Conservation (phyloP, 2,329 filamentous ascomycete species). For the Didymosphaeria variabile region DNA sequence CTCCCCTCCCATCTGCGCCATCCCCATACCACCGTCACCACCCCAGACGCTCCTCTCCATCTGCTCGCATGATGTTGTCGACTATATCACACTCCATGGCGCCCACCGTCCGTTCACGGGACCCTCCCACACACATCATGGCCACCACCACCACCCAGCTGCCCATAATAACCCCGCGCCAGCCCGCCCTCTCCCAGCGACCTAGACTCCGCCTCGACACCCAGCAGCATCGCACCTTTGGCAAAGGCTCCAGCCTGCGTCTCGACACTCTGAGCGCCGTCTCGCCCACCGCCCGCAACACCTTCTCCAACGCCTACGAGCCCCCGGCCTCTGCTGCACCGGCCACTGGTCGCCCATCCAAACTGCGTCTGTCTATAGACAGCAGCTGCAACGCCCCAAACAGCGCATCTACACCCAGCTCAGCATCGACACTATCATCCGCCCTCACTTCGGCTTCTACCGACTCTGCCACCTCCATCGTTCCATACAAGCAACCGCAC, state of each 20-base stretch:
- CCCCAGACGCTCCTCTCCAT: slow-evolving; percentile 15
- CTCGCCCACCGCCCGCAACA: slow-evolving; percentile 69
- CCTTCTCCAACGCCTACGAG: slow-evolving; percentile 68
- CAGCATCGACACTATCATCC: slow-evolving; percentile 49
- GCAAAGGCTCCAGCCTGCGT: slow-evolving; percentile 62
- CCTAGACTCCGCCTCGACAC: slow-evolving; percentile 71
- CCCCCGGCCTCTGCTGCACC: slow-evolving; percentile 41
- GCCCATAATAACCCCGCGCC: slow-evolving; percentile 52
- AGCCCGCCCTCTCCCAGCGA: slow-evolving; percentile 47
- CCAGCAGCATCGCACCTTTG: slow-evolving; percentile 59
- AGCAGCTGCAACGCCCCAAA: slow-evolving; percentile 34
- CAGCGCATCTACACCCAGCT: slow-evolving; percentile 44
- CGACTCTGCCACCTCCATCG: slow-evolving; percentile 45
- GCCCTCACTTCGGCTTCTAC: slow-evolving; percentile 52
- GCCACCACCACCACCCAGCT: slow-evolving; percentile 55
- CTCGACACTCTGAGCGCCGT: slow-evolving; percentile 63
- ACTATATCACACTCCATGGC: slow-evolving; percentile 45
- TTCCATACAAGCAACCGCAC: slow-evolving; percentile 58
- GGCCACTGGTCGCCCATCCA: slow-evolving; percentile 35
- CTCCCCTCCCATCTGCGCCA: slow-evolving; percentile 20
- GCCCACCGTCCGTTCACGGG: slow-evolving; percentile 36
- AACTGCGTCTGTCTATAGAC: slow-evolving; percentile 46
- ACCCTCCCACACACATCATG: slow-evolving; percentile 32
- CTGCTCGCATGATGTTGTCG: slow-evolving; percentile 46
- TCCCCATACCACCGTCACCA: slow-evolving; percentile 21